Conservation (phyloP, 768 basidiomycete species). For the Mycena polygramma region DNA sequence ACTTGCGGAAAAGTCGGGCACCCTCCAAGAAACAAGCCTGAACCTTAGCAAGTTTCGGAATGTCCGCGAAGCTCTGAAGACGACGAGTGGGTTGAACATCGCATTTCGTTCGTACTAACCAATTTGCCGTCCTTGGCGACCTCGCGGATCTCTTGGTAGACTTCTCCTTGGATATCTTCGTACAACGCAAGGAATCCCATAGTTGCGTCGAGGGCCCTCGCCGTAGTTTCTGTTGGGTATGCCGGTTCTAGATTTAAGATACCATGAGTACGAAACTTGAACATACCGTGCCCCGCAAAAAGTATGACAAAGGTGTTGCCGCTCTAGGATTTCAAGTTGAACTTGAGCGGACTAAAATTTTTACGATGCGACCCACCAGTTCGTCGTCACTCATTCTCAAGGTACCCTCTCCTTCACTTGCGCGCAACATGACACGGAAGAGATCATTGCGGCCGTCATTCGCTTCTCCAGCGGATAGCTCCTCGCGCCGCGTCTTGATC, state of each 20-base stretch:
- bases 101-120: neutral
- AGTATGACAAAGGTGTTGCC: conserved; percentile 50
- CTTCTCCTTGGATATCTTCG: conserved; percentile 28
- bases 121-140: neutral
- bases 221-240: conserved; percentile 46
- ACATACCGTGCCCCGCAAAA: conserved; percentile 48
- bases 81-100: too few relatives aligned
- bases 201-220: conserved; percentile 48
- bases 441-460: neutral
- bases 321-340: conserved; percentile 33
- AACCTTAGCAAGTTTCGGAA: neutral
- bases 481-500: neutral
- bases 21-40: conserved; percentile 11
- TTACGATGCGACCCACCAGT: conserved; percentile 28
- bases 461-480: neutral
- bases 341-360: neutral
- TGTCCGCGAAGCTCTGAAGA: neutral
- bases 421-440: conserved; percentile 17
- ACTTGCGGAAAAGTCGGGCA: conserved; percentile 7
- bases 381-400: conserved; percentile 33
- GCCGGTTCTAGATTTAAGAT: neutral
- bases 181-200: conserved; percentile 50
- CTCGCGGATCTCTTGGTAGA: neutral
- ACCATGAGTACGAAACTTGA: neutral
- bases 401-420: conserved; percentile 13